Evolutionary conservation across 164 flowering plant genomes (phyloP).

Genomic region (Umbellularia californica): DNA sequence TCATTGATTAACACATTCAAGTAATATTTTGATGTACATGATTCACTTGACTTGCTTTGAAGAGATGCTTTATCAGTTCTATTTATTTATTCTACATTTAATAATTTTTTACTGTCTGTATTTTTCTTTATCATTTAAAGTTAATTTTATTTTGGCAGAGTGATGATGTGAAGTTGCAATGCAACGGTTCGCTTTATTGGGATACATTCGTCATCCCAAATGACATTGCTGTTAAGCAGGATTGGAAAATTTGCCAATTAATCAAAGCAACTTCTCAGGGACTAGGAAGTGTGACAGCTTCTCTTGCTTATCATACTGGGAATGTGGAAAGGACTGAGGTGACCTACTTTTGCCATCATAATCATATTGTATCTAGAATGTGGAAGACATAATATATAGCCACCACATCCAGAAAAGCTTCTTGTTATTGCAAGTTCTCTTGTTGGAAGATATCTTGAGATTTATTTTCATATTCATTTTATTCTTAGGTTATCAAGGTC

Average conservation of each 20-base stretch:
- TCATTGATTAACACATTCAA: too few relatives aligned
- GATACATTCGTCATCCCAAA: conserved; percentile 36
- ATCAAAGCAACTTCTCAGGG: conserved; percentile 61
- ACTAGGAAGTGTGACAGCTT: conserved; percentile 64
- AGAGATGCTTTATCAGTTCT: conserved; percentile 3
- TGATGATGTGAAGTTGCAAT: conserved; percentile 58
- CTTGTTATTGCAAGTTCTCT: background rate
- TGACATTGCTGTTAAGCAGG: conserved; percentile 31
- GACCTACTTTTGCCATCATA: conserved; percentile 8
- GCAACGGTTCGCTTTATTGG: conserved; percentile 52
- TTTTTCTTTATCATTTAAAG: conserved; percentile 5
- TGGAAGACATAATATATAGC: background rate
- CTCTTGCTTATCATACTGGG: conserved; percentile 50
- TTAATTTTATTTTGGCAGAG: conserved; percentile 33
- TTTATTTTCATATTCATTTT: background rate
- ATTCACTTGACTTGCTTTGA: too few relatives aligned
- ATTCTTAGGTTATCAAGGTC: conserved; percentile 55
- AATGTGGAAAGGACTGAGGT: conserved; percentile 52
- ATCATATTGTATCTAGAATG: background rate
- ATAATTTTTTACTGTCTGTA: background rate
- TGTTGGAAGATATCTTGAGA: background rate
- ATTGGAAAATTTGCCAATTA: conserved; percentile 47
- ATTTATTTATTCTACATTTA: background rate
- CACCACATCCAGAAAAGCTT: background rate
- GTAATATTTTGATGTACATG: too few relatives aligned